phyloP scores from a whole-genome alignment of 2,329 filamentous ascomycete genomes.

The Pseudocercospora eumusae region DNA sequence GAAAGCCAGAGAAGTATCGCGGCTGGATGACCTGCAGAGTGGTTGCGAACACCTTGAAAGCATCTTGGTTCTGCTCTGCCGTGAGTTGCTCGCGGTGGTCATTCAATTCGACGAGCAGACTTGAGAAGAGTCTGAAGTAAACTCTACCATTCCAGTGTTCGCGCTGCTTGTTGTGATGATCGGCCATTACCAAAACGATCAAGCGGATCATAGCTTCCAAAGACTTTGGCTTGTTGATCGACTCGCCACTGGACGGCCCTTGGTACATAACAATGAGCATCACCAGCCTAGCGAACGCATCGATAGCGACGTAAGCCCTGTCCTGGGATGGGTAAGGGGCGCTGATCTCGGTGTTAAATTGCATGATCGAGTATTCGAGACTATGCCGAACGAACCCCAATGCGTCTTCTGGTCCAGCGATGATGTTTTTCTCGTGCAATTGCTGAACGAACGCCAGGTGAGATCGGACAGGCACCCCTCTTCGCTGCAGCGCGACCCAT shows the following conservation, averaged over 20 bases:
- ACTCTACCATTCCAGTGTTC: constrained; percentile 84
- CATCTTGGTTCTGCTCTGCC: constrained; percentile 50
- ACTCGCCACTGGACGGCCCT: constrained; percentile 60
- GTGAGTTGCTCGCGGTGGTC: constrained; percentile 31
- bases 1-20: constrained; percentile 74
- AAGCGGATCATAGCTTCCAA: constrained; percentile 77
- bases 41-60: constrained; percentile 70
- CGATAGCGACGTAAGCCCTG: constrained; percentile 65
- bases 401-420: constrained; percentile 74
- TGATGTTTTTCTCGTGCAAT: constrained; percentile 70
- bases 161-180: constrained; percentile 77
- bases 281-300: constrained; percentile 81
- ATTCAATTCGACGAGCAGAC: constrained; percentile 73
- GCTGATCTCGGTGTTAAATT: constrained; percentile 71
- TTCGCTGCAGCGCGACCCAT: constrained; percentile 82
- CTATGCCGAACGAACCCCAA: constrained; percentile 77
- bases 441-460: constrained; percentile 79
- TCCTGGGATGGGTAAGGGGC: constrained; percentile 61
- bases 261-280: constrained; percentile 73
- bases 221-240: constrained; percentile 67
- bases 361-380: constrained; percentile 75
- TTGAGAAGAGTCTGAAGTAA: constrained; percentile 87
- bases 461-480: constrained; percentile 72
- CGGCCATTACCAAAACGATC: constrained; percentile 77
- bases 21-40: constrained; percentile 76